phyloP scores from a whole-genome alignment of 2,329 filamentous ascomycete species.

The Drechmeria coniospora region DNA sequence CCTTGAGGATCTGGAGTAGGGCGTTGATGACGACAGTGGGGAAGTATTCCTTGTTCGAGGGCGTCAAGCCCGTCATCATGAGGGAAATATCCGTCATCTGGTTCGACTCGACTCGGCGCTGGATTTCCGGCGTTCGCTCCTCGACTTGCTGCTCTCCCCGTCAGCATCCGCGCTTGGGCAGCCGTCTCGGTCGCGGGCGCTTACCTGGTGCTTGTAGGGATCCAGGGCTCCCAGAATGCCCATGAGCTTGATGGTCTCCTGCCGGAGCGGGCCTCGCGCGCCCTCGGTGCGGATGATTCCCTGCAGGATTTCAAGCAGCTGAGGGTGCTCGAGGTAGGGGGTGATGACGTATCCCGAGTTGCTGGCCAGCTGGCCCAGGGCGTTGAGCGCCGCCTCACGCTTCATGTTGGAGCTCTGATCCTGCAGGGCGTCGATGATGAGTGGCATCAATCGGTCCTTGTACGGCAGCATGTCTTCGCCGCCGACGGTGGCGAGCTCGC shows the following conservation, averaged over 20 bases:
- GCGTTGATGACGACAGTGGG: constrained; percentile 97
- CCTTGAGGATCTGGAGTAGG: constrained; percentile 78
- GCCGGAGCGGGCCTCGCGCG: constrained; percentile 67
- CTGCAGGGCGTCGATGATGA: constrained; percentile 86
- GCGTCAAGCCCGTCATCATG: constrained; percentile 94
- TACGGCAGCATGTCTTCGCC: constrained; percentile 89
- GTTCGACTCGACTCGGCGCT: constrained; percentile 46
- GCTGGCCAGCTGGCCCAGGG: constrained; percentile 80
- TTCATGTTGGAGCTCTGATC: constrained; percentile 85
- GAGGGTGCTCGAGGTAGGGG: constrained; percentile 87
- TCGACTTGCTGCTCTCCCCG: constrained; percentile 49
- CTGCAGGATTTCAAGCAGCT: constrained; percentile 82
- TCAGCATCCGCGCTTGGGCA: no score
- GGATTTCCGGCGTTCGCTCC: constrained; percentile 71
- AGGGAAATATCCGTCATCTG: constrained; percentile 83
- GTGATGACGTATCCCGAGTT: constrained; percentile 97
- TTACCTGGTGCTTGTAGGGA: constrained; percentile 79
- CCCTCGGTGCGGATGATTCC: constrained; percentile 85
- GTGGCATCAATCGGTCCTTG: constrained; percentile 82
- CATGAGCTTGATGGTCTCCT: constrained; percentile 92
- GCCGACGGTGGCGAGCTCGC: constrained; percentile 84
- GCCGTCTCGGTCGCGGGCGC: no score
- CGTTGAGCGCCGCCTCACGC: constrained; percentile 78
- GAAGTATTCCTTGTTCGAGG: constrained; percentile 96
- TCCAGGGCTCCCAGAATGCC: constrained; percentile 90